Evolutionary conservation across 192 early-diverging fungal species (phyloP).

Genomic region (Lunasporangiospora selenospora): DNA sequence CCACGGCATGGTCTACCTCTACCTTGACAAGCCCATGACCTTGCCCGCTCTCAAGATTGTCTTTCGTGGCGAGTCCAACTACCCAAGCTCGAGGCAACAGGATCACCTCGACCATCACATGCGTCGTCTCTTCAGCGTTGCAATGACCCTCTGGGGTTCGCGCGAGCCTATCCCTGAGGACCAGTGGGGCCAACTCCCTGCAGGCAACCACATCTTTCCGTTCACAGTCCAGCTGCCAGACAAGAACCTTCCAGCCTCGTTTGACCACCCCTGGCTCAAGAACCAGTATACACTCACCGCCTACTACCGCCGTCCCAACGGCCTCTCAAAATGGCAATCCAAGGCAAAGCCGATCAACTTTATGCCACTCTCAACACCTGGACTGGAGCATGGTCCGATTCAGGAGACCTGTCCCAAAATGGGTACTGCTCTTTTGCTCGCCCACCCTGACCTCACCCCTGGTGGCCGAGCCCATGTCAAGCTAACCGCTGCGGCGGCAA

Average conservation of each 20-base stretch:
- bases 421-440: constrained; percentile 37
- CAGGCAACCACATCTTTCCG: constrained; percentile 46
- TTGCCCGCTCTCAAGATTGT: constrained; percentile 46
- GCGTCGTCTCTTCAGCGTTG: constrained; percentile 43
- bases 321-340: constrained; percentile 47
- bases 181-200: constrained; percentile 35
- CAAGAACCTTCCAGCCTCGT: constrained; percentile 46
- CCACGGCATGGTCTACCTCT: constrained; percentile 46
- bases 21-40: constrained; percentile 46
- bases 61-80: constrained; percentile 45
- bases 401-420: constrained; percentile 46
- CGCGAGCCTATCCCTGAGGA: constrained; percentile 34
- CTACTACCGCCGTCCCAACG: constrained; percentile 43
- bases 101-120: constrained; percentile 45
- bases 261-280: constrained; percentile 51
- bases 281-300: constrained; percentile 47
- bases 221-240: constrained; percentile 48
- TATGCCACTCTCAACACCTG: constrained; percentile 42
- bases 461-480: constrained; percentile 41
- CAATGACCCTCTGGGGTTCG: constrained; percentile 47
- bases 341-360: constrained; percentile 46
- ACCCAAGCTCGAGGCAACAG: constrained; percentile 45
- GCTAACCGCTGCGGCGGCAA: constrained; percentile 39
- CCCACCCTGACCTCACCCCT: constrained; percentile 36
- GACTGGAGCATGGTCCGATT: constrained; percentile 43